A percentile compares a stretch with the other conserved stretches of the same genome.
Evolutionary conservation across 108 stramenopile species (phyloP).

Genomic region (Pseudonitzschia delicatissima): DNA sequence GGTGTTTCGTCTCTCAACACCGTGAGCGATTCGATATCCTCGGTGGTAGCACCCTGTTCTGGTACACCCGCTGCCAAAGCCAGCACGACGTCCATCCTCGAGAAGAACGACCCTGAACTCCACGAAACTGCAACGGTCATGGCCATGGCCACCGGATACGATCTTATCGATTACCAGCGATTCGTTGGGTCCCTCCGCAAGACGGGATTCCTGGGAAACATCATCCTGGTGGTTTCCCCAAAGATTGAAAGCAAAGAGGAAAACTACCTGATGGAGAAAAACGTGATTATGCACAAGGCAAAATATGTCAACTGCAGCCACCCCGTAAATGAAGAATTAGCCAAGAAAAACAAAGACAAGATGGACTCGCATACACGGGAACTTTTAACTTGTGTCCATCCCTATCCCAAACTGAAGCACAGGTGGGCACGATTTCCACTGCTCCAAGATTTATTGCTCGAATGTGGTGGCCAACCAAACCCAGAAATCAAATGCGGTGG

Average conservation of each 20-base stretch:
- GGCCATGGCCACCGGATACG: conserved; percentile 48
- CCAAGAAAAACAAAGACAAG: neutral
- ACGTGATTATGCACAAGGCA: conserved; percentile 11
- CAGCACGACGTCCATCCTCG: no score
- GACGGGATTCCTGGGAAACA: conserved; percentile 65
- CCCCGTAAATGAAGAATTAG: no score
- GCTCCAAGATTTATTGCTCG: conserved; percentile 54
- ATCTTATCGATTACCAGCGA: conserved; percentile 29
- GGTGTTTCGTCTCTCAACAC: no score
- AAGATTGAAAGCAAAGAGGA: conserved; percentile 22
- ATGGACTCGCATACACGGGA: conserved; percentile 9
- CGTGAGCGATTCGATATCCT: no score
- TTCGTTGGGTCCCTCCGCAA: conserved; percentile 70
- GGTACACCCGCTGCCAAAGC: no score
- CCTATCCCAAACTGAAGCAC: conserved; percentile 48
- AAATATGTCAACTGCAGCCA: conserved; percentile 3
- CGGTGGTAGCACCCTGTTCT: no score
- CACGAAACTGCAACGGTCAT: conserved; percentile 22
- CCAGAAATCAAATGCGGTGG: conserved; percentile 51
- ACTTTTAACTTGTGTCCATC: conserved; percentile 32
- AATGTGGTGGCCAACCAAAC: conserved; percentile 32
- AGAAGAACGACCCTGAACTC: conserved; percentile 5
- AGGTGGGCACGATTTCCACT: conserved; percentile 69
- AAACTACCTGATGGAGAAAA: conserved; percentile 42
- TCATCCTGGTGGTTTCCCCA: conserved; percentile 55